A percentile compares a stretch with the other conserved stretches of the same genome.
phyloP scores from a whole-genome alignment of 2,329 filamentous ascomycete genomes.

The Colletotrichum paranaense region DNA sequence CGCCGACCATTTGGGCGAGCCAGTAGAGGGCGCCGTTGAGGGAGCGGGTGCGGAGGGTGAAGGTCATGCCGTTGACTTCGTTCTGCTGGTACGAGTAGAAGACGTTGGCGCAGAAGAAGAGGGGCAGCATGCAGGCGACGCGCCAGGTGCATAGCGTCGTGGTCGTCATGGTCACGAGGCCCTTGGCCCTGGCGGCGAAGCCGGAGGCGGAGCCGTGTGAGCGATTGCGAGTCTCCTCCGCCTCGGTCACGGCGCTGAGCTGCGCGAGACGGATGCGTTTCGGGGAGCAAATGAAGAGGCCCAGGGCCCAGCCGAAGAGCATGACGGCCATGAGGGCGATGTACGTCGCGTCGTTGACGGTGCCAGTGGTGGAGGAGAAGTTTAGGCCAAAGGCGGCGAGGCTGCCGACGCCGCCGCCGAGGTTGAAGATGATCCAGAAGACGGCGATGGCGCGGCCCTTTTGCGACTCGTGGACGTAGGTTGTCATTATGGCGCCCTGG shows the following conservation, averaged over 20 bases:
- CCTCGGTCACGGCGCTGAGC: conserved; percentile 49
- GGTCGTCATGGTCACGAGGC: too few species aligned
- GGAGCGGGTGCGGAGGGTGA: conserved; percentile 47
- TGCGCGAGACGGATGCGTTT: conserved; percentile 52
- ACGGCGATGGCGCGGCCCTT: conserved; percentile 55
- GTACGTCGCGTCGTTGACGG: conserved; percentile 62
- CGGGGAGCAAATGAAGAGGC: conserved; percentile 60
- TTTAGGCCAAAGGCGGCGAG: conserved; percentile 57
- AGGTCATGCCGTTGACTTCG: too few species aligned
- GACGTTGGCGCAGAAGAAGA: too few species aligned
- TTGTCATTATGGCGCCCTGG: conserved; percentile 61
- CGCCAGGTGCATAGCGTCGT: too few species aligned
- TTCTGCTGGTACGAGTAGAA: too few species aligned
- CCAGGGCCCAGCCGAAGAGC: conserved; percentile 59
- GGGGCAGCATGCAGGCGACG: too few species aligned
- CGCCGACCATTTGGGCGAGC: conserved; percentile 67
- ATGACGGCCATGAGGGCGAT: conserved; percentile 61
- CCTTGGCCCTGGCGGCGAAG: too few species aligned
- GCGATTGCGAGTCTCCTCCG: conserved; percentile 25
- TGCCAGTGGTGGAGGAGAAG: conserved; percentile 51
- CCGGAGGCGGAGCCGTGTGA: too few species aligned
- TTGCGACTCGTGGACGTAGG: conserved; percentile 54
- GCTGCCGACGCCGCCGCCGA: conserved; percentile 55
- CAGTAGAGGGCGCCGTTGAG: conserved; percentile 67
- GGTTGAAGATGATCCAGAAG: conserved; percentile 60